These are phyloP conservation scores for Ceratobasidium sp. DNA, from an alignment of 1,284 basidiomycete species.

Conservation along the genomic window DNA sequence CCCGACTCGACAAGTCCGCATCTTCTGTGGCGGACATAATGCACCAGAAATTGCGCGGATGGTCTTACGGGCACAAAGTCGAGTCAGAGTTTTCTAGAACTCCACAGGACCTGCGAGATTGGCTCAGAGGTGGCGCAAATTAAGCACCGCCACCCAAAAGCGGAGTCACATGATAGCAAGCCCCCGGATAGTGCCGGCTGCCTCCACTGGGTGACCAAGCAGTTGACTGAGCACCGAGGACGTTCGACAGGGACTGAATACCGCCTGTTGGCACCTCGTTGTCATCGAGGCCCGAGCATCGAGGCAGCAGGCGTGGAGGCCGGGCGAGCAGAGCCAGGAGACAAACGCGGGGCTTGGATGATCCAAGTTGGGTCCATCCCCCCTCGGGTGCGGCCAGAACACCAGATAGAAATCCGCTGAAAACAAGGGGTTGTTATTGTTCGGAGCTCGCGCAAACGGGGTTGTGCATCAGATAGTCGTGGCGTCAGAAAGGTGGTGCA, in stretches of 20 bases:
- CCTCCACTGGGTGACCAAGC: constrained; percentile 20
- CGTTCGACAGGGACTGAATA: not conserved
- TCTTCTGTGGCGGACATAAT: not conserved
- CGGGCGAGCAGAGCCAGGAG: not conserved
- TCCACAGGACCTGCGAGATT: not conserved
- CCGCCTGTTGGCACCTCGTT: not conserved
- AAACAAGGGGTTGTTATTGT: constrained; percentile 1
- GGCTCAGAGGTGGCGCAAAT: not conserved
- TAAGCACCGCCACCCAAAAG: constrained; percentile 19
- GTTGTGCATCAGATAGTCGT: not conserved
- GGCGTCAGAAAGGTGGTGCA: constrained; percentile 14
- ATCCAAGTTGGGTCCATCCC: not conserved
- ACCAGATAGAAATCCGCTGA: not conserved
- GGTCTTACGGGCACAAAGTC: not conserved
- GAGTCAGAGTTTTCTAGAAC: constrained; percentile 15
- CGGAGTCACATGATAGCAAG: constrained; percentile 5
- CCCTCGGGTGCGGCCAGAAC: constrained; percentile 40
- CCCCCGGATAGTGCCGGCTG: constrained; percentile 7
- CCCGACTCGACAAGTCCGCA: not conserved
- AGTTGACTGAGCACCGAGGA: constrained; percentile 20
- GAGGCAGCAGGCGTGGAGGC: constrained; percentile 3
- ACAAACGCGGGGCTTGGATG: constrained; percentile 5
- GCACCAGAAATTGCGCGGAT: not conserved
- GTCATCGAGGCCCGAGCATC: not conserved
- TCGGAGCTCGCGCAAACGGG: not conserved